Base-by-base conservation (phyloP, 192 early-diverging fungal genomes). In the Borealophlyctis nickersoniae region DNA sequence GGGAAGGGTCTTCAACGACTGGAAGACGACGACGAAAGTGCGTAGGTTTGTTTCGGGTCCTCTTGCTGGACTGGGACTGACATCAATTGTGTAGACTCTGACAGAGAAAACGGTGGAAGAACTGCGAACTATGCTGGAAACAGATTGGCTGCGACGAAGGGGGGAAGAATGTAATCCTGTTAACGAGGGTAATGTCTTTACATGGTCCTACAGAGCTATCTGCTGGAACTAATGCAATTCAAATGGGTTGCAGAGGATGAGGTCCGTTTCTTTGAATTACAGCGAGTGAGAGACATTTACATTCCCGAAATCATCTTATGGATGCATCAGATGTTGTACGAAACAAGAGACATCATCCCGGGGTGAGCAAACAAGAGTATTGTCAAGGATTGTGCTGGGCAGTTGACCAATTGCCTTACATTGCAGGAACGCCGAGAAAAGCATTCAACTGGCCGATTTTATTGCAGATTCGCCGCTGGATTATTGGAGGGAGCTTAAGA, bases 251-350 rank as follows among this genome's bases (percentile, higher is more conserved):
- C 4, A 56, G 54, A 56, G 3, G 54, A 56, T 32, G 26, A 56
- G 4, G 54, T 26, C 50, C 45, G n/a, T n/a, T 48, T n/a, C 45
- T 2, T 23, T 19, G 74, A 72, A 36, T 29, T 67, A 22, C 49
- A 57, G 16, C 19, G 70, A 4, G 50, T 80, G 24, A 53, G 70
- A 33, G 62, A 72, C 30, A 57, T 80, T n/a, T 80, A 80, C 53
- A 36, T 74, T 4, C 87, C 91, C 3, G 84, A 90, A 60, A 57
- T 88, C 1, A 75, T 89, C 32, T 73, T 89, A 60, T 82, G 83
- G 36, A 65, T 90, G 53, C 87, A 93, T 67, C 69, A 84, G 11
- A 73, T 92, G 26, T 73, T 87, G 48, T 89, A 73, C 65, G 81
- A 88, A 34, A 88, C 86, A 5, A 72, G 84, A 13, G 73, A 77